Base-by-base conservation (phyloP, 345 rosid genomes). In the Eucalyptus globulus region DNA sequence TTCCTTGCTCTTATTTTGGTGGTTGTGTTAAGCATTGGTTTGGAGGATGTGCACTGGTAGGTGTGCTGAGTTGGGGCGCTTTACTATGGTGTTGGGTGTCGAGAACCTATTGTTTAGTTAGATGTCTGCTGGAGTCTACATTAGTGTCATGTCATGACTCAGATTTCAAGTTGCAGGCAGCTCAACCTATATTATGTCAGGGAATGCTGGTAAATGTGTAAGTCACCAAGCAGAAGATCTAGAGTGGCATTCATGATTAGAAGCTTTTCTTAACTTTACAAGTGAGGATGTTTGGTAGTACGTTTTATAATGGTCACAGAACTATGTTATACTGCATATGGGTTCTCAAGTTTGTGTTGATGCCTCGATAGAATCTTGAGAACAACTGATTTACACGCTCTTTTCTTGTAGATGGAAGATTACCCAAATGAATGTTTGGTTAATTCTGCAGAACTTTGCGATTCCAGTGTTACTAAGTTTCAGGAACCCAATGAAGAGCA, bases 321-420 rank as follows among this genome's bases (percentile, higher is more conserved):
- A 56, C 49, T 24, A 45, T 69, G 69, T 44, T 80, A 43, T 12
- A 54, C 62, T 37, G 47, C n/a, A 56, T 83, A 81, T 67, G 51
- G 53, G 53, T 72, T 54, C 40, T 89, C 49, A 22, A 56, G 72
- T n/a, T 51, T 85, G 34, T 45, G 19, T 60, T 54, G 76, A 60
- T 58, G 80, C 47, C 47, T 37, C 4, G 29, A 76, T 76, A 21
- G 83, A 76, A 76, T 76, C 83, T 76, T 19, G 45, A 22, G 47
- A 76, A 45, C 83, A 76, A 76, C 47, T 89, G 29, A 85, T 60
- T 45, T 27, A 22, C 44, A 31, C 12, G 24, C 37, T n/a, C 54
- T 37, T n/a, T 51, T 62, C 31, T 86, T 90, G 86, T 91, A 94
- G 96, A 92, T 91, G 92, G 94, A 92, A 93, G 93, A 91, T 86